These are phyloP conservation scores for Cryptococcus floricola DNA, from an alignment of 1,284 basidiomycete species.

Conservation along the genomic window DNA sequence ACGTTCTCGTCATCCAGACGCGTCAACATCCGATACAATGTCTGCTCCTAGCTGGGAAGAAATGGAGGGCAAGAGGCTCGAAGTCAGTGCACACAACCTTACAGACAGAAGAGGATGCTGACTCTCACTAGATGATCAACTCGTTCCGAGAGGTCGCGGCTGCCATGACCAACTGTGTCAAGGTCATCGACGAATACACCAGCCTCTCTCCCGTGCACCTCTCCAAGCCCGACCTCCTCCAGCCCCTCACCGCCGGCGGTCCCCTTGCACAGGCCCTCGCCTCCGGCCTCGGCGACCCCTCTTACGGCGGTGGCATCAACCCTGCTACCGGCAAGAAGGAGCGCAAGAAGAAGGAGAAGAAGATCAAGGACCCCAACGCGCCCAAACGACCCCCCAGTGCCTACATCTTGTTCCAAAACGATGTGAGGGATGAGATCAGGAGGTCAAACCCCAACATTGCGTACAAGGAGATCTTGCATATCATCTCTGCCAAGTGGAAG, in stretches of 20 bases:
- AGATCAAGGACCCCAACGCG: slow-evolving; percentile 79
- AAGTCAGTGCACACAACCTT: slow-evolving; percentile 26
- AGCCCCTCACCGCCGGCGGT: slow-evolving; percentile 2
- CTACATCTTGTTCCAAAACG: slow-evolving; percentile 94
- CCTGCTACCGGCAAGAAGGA: slow-evolving; percentile 26
- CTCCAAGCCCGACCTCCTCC: slow-evolving; percentile 8
- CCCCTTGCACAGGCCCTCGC: slow-evolving; percentile 13
- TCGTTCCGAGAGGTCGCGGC: slow-evolving; percentile 46
- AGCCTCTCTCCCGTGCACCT: slow-evolving; percentile 35
- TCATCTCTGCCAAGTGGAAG: slow-evolving; percentile 73
- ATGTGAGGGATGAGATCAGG: slow-evolving; percentile 62
- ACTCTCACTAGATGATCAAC: slow-evolving; percentile 41
- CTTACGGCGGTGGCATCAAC: slow-evolving; percentile 12
- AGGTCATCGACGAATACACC: slow-evolving; percentile 47
- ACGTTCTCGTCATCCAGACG: background rate
- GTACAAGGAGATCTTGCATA: slow-evolving; percentile 67
- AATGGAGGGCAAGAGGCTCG: slow-evolving; percentile 46
- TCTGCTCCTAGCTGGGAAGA: slow-evolving; percentile 38
- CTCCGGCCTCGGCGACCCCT: slow-evolving; percentile 14
- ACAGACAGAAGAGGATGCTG: background rate
- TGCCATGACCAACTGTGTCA: slow-evolving; percentile 46
- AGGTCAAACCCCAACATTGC: slow-evolving; percentile 61
- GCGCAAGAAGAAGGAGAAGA: slow-evolving; percentile 47
- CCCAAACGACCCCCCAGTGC: slow-evolving; percentile 92
- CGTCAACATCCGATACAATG: slow-evolving; percentile 16